Evolutionary conservation across 2,329 filamentous ascomycete species (phyloP).

Genomic region (Rhinocladiella mackenziei): DNA sequence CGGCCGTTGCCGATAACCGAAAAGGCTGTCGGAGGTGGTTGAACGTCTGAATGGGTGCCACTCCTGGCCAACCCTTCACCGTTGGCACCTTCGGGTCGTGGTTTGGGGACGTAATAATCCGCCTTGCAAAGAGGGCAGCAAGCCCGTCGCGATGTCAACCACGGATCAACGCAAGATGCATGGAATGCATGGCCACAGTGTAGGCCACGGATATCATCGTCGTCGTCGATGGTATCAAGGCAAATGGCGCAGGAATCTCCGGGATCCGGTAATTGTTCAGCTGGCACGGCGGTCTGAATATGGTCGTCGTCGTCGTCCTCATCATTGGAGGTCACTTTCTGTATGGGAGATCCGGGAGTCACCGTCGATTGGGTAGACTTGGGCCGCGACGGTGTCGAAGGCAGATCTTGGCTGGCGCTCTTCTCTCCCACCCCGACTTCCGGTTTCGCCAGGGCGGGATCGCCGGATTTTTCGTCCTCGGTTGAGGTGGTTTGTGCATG

Average conservation of each 20-base stretch:
- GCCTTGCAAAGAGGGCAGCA: constrained; percentile 98
- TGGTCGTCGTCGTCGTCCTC: constrained; percentile 73
- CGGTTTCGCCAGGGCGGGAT: constrained; percentile 16
- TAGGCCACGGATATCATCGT: constrained; percentile 89
- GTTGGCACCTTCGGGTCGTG: constrained; percentile 58
- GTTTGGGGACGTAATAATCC: constrained; percentile 94
- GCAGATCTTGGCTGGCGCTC: constrained; percentile 20
- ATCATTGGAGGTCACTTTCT: constrained; percentile 55
- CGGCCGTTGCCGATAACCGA: constrained; percentile 35
- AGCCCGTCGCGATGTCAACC: constrained; percentile 88
- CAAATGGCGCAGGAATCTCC: constrained; percentile 97
- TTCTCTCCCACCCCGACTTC: constrained; percentile 27
- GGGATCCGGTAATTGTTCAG: constrained; percentile 73
- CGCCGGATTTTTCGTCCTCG: constrained; percentile 13
- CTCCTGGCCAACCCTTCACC: constrained; percentile 28
- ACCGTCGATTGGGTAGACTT: constrained; percentile 25
- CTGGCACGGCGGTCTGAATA: constrained; percentile 75
- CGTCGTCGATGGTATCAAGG: constrained; percentile 87
- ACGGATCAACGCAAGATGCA: constrained; percentile 89
- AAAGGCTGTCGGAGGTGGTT: constrained; percentile 27
- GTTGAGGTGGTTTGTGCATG: constrained; percentile 13
- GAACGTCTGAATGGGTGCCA: constrained; percentile 11
- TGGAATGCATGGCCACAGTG: constrained; percentile 99
- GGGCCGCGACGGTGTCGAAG: constrained; percentile 15
- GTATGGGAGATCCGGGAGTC: constrained; percentile 31